Evolutionary conservation across 192 early-diverging fungal species (phyloP), one percentile per base, ranked within the genome.

Genomic region (Gonapodya sp.): DNA sequence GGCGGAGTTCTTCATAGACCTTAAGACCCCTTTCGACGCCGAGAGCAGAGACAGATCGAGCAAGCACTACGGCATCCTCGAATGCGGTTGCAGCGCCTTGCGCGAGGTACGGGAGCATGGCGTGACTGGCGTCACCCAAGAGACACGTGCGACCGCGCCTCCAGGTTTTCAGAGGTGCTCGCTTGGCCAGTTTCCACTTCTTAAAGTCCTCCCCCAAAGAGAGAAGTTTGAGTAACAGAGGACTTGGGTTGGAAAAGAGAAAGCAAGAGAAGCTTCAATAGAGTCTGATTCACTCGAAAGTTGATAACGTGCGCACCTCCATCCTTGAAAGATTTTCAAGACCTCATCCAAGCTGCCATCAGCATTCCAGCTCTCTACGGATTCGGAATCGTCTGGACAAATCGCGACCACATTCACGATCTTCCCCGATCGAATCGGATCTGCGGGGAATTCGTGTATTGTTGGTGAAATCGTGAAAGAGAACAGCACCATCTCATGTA

Each of bases 91-190:
- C 75, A 18, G 75, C 75, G 31, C 75, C 75, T 33, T 77, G 75
- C 2, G 75, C 75, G 2, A 34, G 30, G 75, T 77, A 77, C 75
- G 75, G 75, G 8, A 77, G 18, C 75, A 77, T 77, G 30, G 75
- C 75, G 34, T 77, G 75, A 33, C 75, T 31, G 2, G 75, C 75
- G 34, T 77, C 75, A 31, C 75, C 75, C 8, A 77, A 33, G 75
- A 77, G 75, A 2, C 8, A 2, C 34, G 75, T 77, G 2, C 31
- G 2, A 31, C 75, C 75, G 31, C 75, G 75, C 8, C 16, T 33
- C 75, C 75, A 77, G 75, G 75, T 77, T 2, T 2, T 2, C 34
- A 77, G 34, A 2, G 2, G 8, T 14, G 2, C 30, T 16, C 75
- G 18, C 31, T 77, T 18, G 34, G 8, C 14, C 18, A 77, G 75